Percentiles rank a stretch among this genome's conserved stretches.
phyloP scores from a whole-genome alignment of 495 filamentous ascomycete genomes.

The Pseudotulostoma volvatum region DNA sequence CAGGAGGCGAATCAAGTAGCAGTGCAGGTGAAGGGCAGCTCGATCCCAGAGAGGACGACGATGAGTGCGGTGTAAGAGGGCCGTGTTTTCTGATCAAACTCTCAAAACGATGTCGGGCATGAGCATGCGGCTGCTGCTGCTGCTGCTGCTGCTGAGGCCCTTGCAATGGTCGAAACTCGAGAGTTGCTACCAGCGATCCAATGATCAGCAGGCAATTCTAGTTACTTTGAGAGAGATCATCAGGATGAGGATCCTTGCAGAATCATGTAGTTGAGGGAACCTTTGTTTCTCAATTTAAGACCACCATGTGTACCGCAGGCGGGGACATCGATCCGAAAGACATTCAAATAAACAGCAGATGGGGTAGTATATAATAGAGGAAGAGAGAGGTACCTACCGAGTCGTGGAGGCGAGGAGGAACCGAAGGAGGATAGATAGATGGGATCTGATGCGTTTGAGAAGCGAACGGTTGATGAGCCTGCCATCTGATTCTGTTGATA shows the following conservation, averaged over 20 bases:
- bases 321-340: too few species aligned
- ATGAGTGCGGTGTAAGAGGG: constrained; percentile 44
- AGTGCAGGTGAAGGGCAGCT: constrained; percentile 46
- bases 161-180: background rate
- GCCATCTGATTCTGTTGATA: too few species aligned
- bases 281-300: too few species aligned
- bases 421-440: constrained; percentile 25
- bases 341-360: background rate
- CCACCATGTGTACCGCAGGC: too few species aligned
- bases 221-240: constrained; percentile 4
- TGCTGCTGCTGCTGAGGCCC: background rate
- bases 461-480: constrained; percentile 5
- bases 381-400: constrained; percentile 5
- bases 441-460: constrained; percentile 16
- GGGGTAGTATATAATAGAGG: background rate
- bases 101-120: constrained; percentile 59
- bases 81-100: constrained; percentile 38
- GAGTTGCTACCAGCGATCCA: background rate
- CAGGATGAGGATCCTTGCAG: too few species aligned
- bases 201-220: too few species aligned
- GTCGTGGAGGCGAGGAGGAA: constrained; percentile 9
- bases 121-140: constrained; percentile 28
- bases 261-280: too few species aligned
- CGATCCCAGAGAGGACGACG: constrained; percentile 58
- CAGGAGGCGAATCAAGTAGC: constrained; percentile 42